Evolutionary conservation across 768 basidiomycete genomes (phyloP), one percentile per base, ranked within the genome.

Genomic region (Arthromyces matolae): DNA sequence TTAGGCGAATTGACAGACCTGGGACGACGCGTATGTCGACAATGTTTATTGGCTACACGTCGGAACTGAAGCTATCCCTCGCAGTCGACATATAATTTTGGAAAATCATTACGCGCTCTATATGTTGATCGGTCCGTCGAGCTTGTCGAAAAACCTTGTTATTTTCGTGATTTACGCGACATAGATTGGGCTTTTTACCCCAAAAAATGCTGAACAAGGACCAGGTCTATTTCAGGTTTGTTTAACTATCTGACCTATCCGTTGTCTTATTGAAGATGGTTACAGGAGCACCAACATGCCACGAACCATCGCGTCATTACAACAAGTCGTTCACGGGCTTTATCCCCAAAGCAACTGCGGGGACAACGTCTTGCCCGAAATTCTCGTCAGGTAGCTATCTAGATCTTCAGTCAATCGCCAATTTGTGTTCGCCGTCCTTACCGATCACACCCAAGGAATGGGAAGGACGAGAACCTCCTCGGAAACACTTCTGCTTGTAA

Each of bases 261-360:
- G 1, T 32, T 18, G 5, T 34, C 28, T 22, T 34, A 16, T 39
- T 16, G 14, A 22, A 45, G 23, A n/a, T 31, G 33, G 28, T 39
- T 32, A 8, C 41, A 83, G 84, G 38, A 84, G 80, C 13, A 92
- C 89, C 2, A 85, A 87, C 58, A 79, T 92, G 62, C 79, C 87
- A 0, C 73, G 89, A 27, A 90, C 88, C 5, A 80, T 83, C 13
- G 86, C 90, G 55, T 83, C 83, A 0, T 64, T 89, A 14, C 82
- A 86, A 54, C 81, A 91, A 53, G 71, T 90, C 28, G 69, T 86
- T n/a, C 73, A 81, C 41, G 88, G 88, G 1, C 61, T 92, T 38
- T 91, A 89, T 56, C 85, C 84, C 1, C 64, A 67, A 6, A 52
- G 64, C 4, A 78, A 79, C 58, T 80, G 77, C 52, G 64, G 63